A percentile compares a stretch with the other conserved stretches of the same genome.
Conservation (phyloP, 805 yeast genomes). For the Ogataea ramenticola region DNA sequence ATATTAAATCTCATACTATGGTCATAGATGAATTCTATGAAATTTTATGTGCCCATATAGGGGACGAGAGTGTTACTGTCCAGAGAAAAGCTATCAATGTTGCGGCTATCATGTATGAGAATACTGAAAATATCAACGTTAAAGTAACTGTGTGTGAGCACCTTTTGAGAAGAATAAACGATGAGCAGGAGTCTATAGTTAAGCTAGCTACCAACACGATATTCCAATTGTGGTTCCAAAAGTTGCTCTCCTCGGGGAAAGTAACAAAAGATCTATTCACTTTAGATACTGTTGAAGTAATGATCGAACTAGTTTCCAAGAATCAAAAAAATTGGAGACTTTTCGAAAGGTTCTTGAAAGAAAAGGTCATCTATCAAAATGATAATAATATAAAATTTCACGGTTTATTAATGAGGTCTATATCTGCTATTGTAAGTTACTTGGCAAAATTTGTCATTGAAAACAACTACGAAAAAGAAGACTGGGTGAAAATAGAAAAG, state of each 20-base stretch:
- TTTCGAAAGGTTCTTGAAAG: conserved; percentile 42
- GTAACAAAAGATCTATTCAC: neutral
- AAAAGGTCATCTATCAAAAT: conserved; percentile 30
- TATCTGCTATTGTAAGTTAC: conserved; percentile 26
- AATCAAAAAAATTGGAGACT: conserved; percentile 33
- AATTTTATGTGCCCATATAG: conserved; percentile 39
- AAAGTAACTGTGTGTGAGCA: conserved; percentile 41
- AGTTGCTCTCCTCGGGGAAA: neutral
- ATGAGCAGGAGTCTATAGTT: conserved; percentile 55
- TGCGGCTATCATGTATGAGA: conserved; percentile 38
- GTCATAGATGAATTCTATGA: conserved; percentile 41
- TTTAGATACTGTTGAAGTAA: conserved; percentile 20
- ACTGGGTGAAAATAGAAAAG: conserved; percentile 22
- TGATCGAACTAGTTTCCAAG: conserved; percentile 31
- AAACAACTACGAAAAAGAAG: conserved; percentile 20
- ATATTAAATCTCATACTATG: conserved; percentile 35
- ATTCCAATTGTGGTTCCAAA: conserved; percentile 29
- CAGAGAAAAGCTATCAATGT: conserved; percentile 55
- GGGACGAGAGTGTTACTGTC: conserved; percentile 59
- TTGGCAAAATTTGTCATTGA: conserved; percentile 31
- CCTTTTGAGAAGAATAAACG: conserved; percentile 51
- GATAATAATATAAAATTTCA: conserved; percentile 13
- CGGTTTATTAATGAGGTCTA: conserved; percentile 10
- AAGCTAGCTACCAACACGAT: conserved; percentile 34
- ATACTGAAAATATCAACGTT: conserved; percentile 22